Evolutionary conservation across 148 eudicot genomes (phyloP).

Genomic region (Fagopyrum esculentum): DNA sequence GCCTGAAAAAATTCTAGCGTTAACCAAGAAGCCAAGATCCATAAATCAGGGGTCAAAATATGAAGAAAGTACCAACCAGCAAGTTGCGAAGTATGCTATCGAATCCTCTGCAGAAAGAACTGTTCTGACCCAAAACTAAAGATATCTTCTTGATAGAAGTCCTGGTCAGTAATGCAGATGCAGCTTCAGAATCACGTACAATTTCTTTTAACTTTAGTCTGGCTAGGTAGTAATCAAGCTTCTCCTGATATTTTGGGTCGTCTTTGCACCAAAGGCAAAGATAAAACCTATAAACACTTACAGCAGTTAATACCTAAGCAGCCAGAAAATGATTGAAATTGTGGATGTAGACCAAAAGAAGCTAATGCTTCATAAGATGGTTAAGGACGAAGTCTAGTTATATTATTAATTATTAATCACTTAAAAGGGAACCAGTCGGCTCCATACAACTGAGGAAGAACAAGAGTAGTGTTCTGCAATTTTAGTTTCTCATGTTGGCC

Average conservation of each 20-base stretch:
- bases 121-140: conserved; percentile 66
- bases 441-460: neutral
- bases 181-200: conserved; percentile 56
- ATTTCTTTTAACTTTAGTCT: conserved; percentile 69
- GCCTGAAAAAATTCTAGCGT: conserved; percentile 42
- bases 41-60: conserved; percentile 9
- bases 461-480: neutral
- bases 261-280: conserved; percentile 96
- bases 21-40: conserved; percentile 8
- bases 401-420: neutral
- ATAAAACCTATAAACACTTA: conserved; percentile 62
- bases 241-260: conserved; percentile 51
- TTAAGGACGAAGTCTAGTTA: too few relatives aligned
- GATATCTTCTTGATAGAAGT: conserved; percentile 65
- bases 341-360: neutral
- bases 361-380: too few relatives aligned
- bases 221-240: conserved; percentile 51
- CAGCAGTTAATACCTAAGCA: neutral
- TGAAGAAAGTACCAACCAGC: conserved; percentile 47
- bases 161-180: conserved; percentile 58
- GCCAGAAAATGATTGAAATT: neutral
- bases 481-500: neutral
- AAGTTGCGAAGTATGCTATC: conserved; percentile 92
- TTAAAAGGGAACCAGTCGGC: neutral
- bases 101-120: conserved; percentile 93